A percentile compares a stretch with the other conserved stretches of the same genome.
Conservation (phyloP, 208 protist species). For the Phytomonas sp. region DNA sequence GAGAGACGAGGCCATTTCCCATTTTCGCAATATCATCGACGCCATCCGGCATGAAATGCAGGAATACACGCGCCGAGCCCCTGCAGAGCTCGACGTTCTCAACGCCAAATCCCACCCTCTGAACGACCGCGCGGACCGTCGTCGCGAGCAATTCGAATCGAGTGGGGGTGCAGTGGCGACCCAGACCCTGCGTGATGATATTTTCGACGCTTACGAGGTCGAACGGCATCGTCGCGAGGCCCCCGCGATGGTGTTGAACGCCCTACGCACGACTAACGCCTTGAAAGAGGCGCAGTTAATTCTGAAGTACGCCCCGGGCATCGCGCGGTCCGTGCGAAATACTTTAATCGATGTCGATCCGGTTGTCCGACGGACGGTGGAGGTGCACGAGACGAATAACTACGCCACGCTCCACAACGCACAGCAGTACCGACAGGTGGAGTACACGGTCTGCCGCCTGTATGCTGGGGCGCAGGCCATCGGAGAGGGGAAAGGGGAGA, state of each 20-base stretch:
- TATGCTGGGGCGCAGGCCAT: slow-evolving; percentile 62
- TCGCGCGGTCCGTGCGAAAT: slow-evolving; percentile 29
- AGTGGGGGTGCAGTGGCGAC: slow-evolving; percentile 70
- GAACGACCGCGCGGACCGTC: slow-evolving; percentile 47
- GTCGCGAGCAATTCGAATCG: slow-evolving; percentile 65
- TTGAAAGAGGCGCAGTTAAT: slow-evolving; percentile 85
- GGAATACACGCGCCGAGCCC: slow-evolving; percentile 19
- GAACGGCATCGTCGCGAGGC: slow-evolving; percentile 37
- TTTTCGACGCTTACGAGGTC: slow-evolving; percentile 39
- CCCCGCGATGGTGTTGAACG: slow-evolving; percentile 62
- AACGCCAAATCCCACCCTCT: slow-evolving; percentile 47
- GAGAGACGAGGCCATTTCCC: not conserved
- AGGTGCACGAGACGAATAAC: slow-evolving; percentile 84
- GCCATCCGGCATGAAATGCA: slow-evolving; percentile 23
- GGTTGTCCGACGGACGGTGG: slow-evolving; percentile 56
- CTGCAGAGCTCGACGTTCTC: slow-evolving; percentile 50
- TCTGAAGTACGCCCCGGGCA: slow-evolving; percentile 65
- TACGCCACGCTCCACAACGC: slow-evolving; percentile 53
- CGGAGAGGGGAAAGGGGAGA: slow-evolving; percentile 81
- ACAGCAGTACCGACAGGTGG: slow-evolving; percentile 78
- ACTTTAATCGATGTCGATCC: slow-evolving; percentile 80
- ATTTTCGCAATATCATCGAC: not conserved
- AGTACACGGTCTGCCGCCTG: slow-evolving; percentile 75
- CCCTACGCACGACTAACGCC: slow-evolving; percentile 49
- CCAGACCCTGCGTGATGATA: slow-evolving; percentile 55